Conservation (phyloP, 164 flowering plant species). For the Magnolia kwangsiensis region DNA sequence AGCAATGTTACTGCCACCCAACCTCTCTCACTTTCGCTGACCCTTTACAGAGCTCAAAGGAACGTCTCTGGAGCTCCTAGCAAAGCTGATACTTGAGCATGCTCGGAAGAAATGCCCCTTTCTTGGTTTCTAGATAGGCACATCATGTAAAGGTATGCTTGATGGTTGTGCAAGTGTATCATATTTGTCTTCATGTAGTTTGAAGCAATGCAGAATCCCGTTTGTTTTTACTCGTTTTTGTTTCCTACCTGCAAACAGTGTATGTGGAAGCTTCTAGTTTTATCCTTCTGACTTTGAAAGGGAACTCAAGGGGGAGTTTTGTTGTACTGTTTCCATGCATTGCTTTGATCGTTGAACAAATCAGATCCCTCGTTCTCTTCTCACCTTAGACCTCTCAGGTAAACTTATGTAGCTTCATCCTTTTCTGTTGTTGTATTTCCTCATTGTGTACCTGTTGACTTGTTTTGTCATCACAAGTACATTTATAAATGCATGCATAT, state of each 20-base stretch:
- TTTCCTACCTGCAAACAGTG: background rate
- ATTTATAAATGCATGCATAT: background rate
- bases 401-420: background rate
- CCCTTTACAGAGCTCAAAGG: slow-evolving; percentile 30
- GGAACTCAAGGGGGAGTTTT: background rate
- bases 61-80: slow-evolving; percentile 27
- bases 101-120: slow-evolving; percentile 34
- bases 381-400: background rate
- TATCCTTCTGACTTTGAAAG: too few species aligned
- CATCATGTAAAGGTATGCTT: slow-evolving; percentile 6
- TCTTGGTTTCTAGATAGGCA: slow-evolving; percentile 23
- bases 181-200: background rate
- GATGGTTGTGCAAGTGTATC: slow-evolving; percentile 1
- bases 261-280: background rate
- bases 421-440: background rate
- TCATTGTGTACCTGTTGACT: background rate
- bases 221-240: background rate
- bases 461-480: background rate
- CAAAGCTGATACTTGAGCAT: slow-evolving; percentile 33
- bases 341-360: background rate
- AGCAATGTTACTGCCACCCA: too few species aligned
- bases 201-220: background rate
- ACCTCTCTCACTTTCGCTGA: background rate
- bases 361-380: background rate
- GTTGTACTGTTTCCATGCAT: background rate